phyloP scores from a whole-genome alignment of 1,139 yeast genomes.

The Dujonia santamariae region DNA sequence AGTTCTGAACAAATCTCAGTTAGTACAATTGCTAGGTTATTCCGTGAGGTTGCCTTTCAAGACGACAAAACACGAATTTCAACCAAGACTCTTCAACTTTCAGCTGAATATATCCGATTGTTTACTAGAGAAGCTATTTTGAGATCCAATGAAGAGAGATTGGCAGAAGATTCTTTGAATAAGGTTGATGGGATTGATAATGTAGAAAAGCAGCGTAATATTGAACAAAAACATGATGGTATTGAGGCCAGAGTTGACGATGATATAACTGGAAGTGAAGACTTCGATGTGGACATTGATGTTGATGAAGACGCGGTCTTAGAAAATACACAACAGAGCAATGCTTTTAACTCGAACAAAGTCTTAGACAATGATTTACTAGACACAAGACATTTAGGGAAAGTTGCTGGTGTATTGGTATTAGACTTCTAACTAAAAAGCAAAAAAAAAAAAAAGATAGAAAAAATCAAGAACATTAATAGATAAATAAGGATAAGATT shows the following conservation, averaged over 20 bases:
- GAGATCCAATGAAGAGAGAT: conserved; percentile 55
- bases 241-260: conserved; percentile 15
- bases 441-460: not conserved
- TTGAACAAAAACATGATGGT: conserved; percentile 15
- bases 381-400: conserved; percentile 52
- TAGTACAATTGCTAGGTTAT: conserved; percentile 51
- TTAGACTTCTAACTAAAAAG: conserved; percentile 42
- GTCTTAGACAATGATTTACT: conserved; percentile 30
- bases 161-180: conserved; percentile 24
- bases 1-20: conserved; percentile 22
- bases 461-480: not conserved
- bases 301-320: conserved; percentile 9
- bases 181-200: conserved; percentile 35
- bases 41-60: conserved; percentile 52
- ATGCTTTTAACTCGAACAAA: conserved; percentile 14
- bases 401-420: conserved; percentile 54
- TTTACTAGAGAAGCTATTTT: conserved; percentile 64
- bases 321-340: conserved; percentile 19
- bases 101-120: conserved; percentile 56
- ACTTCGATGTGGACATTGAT: conserved; percentile 12
- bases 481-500: not conserved
- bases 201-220: conserved; percentile 11
- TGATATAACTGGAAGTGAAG: conserved; percentile 15
- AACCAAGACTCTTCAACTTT: conserved; percentile 44
- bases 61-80: conserved; percentile 48